These are phyloP conservation scores for Biancaea sappan DNA, from an alignment of 306 rosid species.

Conservation along the genomic window DNA sequence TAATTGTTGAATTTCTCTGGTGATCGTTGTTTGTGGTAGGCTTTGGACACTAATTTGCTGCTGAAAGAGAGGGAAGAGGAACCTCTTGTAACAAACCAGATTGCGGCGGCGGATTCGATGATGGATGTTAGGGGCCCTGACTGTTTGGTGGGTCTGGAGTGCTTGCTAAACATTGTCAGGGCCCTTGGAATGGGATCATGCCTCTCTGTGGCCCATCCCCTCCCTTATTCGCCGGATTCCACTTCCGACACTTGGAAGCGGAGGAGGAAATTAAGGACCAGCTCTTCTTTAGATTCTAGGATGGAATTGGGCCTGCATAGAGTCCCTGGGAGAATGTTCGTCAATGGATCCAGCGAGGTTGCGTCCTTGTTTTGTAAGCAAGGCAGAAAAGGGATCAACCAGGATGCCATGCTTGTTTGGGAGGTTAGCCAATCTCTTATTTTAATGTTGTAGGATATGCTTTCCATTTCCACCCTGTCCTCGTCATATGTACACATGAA, in stretches of 20 bases:
- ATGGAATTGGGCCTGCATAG: constrained; percentile 56
- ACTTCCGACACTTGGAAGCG: constrained; percentile 42
- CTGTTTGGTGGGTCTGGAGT: constrained; percentile 76
- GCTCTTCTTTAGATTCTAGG: constrained; percentile 38
- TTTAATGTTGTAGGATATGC: neutral
- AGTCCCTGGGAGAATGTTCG: constrained; percentile 62
- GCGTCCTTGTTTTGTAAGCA: constrained; percentile 68
- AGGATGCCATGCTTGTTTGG: constrained; percentile 93
- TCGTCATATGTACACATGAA: neutral
- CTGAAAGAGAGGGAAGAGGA: constrained; percentile 15
- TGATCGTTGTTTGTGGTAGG: constrained; percentile 33
- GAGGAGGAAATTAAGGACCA: constrained; percentile 48
- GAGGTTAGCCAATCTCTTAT: constrained; percentile 58
- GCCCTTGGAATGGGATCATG: constrained; percentile 97
- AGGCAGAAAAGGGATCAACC: constrained; percentile 78
- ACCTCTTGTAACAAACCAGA: constrained; percentile 32
- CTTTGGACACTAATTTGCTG: constrained; percentile 24
- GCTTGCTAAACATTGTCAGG: constrained; percentile 77
- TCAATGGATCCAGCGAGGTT: constrained; percentile 61
- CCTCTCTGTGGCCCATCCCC: constrained; percentile 47
- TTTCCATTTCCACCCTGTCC: constrained; percentile 1
- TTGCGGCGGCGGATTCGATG: constrained; percentile 69
- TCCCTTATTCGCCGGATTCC: constrained; percentile 43
- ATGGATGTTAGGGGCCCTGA: constrained; percentile 63
- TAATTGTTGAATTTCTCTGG: neutral